Evolutionary conservation across 495 filamentous ascomycete species (phyloP), one percentile per base, ranked within the genome.

Genomic region (Penicillium paxilli): DNA sequence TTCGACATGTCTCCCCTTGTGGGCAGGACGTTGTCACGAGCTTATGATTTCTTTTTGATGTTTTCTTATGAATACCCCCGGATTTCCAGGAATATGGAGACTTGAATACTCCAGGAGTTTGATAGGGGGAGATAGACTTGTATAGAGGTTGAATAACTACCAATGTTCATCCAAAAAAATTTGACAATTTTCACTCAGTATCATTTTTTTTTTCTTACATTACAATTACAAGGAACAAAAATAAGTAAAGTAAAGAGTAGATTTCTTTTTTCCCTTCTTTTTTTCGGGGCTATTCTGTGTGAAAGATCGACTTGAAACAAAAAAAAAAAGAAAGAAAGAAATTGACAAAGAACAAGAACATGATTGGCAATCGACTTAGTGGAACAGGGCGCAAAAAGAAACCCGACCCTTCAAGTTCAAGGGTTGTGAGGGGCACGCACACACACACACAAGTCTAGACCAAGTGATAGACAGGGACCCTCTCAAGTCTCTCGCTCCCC

Each of bases 1-100:
- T 51, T 67, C 62, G 62, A 63, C 64, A 62, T 67, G 61, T 62
- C 51, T 56, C 33, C 33, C 56, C 52, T 58, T 55, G 44, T 35
- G 56, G 61, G 48, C 49, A 51, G 54, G 49, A 62, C 60, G 62
- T 64, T 61, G 51, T 64, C 55, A 67, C 62, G 58, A 67, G 58
- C 40, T 54, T 58, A 62, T 67, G 64, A 67, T 56, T 55, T 48
- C 40, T 62, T 57, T 52, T 52, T 54, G 52, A 57, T 51, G 42
- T 46, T 26, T n/a, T n/a, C n/a, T n/a, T 55, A 50, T 56, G 53
- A 64, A 66, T 64, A 62, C 60, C 64, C 64, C 57, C 57, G 38
- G 47, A 20, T 44, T 33, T 53, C 20, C 30, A 55, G 32, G 47
- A 40, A 45, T 32, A 38, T 38, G 14, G 23, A 32, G 49, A 49